A percentile compares a stretch with the other conserved stretches of the same genome.
These are phyloP conservation scores for Aureobasidium subglaciale DNA, from an alignment of 2,329 filamentous ascomycete genomes.

Conservation along the genomic window DNA sequence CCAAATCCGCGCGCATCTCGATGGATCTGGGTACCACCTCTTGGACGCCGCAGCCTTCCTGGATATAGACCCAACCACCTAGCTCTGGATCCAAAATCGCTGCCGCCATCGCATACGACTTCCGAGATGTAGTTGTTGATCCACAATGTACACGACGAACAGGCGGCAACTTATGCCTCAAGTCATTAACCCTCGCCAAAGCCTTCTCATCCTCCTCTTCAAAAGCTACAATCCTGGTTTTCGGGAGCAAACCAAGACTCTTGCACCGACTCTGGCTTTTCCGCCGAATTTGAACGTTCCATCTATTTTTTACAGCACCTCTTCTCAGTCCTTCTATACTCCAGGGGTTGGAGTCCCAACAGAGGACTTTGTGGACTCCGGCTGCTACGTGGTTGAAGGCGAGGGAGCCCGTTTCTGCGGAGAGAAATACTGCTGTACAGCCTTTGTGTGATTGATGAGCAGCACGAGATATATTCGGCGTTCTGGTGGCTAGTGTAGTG, in stretches of 20 bases:
- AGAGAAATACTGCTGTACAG: constrained; percentile 61
- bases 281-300: constrained; percentile 22
- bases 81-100: constrained; percentile 36
- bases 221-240: constrained; percentile 32
- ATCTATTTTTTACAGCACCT: constrained; percentile 36
- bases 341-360: constrained; percentile 77
- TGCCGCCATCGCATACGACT: constrained; percentile 45
- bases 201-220: constrained; percentile 35
- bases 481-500: constrained; percentile 74
- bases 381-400: constrained; percentile 71
- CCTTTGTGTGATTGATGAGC: constrained; percentile 5
- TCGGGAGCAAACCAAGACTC: neutral
- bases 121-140: constrained; percentile 46
- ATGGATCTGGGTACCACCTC: constrained; percentile 39
- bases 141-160: constrained; percentile 55
- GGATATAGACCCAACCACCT: constrained; percentile 53
- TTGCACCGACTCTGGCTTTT: neutral
- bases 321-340: constrained; percentile 38
- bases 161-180: constrained; percentile 25
- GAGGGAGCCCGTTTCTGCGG: constrained; percentile 92
- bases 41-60: constrained; percentile 50
- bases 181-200: constrained; percentile 20
- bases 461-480: constrained; percentile 47
- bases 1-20: constrained; percentile 32
- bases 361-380: constrained; percentile 62